A percentile compares a stretch with the other conserved stretches of the same genome.
Evolutionary conservation across 2,329 filamentous ascomycete species (phyloP).

Genomic region (Penicillium sp.): DNA sequence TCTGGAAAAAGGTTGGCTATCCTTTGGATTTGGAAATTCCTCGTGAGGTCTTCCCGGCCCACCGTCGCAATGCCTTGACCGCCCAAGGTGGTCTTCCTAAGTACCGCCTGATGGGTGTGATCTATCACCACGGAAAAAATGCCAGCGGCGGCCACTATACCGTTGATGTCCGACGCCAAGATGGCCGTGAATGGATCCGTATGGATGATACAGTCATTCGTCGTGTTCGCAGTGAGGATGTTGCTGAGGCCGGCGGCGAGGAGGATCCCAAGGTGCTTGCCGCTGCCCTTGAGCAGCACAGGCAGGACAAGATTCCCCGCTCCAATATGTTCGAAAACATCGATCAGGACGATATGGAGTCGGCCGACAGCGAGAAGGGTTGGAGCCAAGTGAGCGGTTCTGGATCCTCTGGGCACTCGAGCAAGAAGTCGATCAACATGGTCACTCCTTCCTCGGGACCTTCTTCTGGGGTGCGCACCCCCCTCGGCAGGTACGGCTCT

Average conservation of each 20-base stretch:
- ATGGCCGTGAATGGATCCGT: conserved; percentile 93
- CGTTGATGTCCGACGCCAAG: conserved; percentile 92
- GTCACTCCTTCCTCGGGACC: conserved; percentile 55
- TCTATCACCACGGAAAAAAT: conserved; percentile 97
- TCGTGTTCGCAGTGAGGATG: conserved; percentile 82
- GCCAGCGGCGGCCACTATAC: conserved; percentile 97
- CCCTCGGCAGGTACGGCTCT: conserved; percentile 61
- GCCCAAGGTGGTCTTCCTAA: conserved; percentile 73
- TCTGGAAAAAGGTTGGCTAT: conserved; percentile 97
- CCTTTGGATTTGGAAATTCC: conserved; percentile 93
- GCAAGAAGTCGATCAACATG: conserved; percentile 79
- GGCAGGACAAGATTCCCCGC: conserved; percentile 53
- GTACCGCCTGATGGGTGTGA: conserved; percentile 84
- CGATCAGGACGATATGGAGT: conserved; percentile 67
- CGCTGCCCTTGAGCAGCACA: conserved; percentile 68
- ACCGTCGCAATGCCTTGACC: conserved; percentile 68
- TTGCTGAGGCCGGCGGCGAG: conserved; percentile 81
- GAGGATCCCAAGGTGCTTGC: conserved; percentile 73
- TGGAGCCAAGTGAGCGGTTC: conserved; percentile 86
- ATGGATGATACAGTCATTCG: conserved; percentile 92
- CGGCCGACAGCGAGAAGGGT: conserved; percentile 62
- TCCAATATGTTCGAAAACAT: conserved; percentile 76
- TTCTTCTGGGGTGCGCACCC: conserved; percentile 61
- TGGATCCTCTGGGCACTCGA: conserved; percentile 46
- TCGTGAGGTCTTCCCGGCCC: conserved; percentile 80